A percentile compares a stretch with the other conserved stretches of the same genome.
Evolutionary conservation across 164 flowering plant genomes (phyloP).

Genomic region (Aristolochia fimbriata): DNA sequence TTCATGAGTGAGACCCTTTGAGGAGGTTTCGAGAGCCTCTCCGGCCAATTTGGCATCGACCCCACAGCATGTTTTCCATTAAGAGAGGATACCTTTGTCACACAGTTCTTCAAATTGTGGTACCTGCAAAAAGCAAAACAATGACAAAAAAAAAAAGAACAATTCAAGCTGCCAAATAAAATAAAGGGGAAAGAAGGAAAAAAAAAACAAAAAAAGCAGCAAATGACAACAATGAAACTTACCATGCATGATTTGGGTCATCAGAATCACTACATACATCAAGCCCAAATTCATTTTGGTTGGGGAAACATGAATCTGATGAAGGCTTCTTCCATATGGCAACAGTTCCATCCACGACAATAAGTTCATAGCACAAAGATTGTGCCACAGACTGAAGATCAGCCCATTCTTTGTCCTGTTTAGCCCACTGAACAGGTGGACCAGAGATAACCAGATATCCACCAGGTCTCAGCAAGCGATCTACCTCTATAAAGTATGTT

Average conservation of each 20-base stretch:
- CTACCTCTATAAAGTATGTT: slow-evolving; percentile 90
- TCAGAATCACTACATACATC: slow-evolving; percentile 64
- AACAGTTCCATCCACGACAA: slow-evolving; percentile 91
- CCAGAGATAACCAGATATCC: slow-evolving; percentile 94
- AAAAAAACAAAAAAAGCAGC: background rate
- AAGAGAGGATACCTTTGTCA: slow-evolving; percentile 44
- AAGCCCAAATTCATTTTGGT: slow-evolving; percentile 82
- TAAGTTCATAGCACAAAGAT: slow-evolving; percentile 81
- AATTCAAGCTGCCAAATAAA: background rate
- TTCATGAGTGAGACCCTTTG: slow-evolving; percentile 50
- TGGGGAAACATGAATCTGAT: slow-evolving; percentile 66
- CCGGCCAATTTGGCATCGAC: slow-evolving; percentile 81
- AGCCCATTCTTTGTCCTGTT: slow-evolving; percentile 97
- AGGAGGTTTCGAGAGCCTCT: slow-evolving; percentile 64
- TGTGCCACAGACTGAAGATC: slow-evolving; percentile 91
- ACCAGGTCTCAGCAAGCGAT: slow-evolving; percentile 87
- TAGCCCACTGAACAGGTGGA: slow-evolving; percentile 95
- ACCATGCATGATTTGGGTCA: slow-evolving; percentile 88
- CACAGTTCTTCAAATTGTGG: slow-evolving; percentile 67
- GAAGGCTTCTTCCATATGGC: slow-evolving; percentile 91
- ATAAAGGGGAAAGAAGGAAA: background rate
- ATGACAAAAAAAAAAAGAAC: background rate
- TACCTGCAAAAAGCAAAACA: slow-evolving; percentile 45
- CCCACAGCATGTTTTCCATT: slow-evolving; percentile 68
- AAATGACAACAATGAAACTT: slow-evolving; percentile 6